Conservation (phyloP, 495 filamentous ascomycete genomes). For the Bacidia rubella region DNA sequence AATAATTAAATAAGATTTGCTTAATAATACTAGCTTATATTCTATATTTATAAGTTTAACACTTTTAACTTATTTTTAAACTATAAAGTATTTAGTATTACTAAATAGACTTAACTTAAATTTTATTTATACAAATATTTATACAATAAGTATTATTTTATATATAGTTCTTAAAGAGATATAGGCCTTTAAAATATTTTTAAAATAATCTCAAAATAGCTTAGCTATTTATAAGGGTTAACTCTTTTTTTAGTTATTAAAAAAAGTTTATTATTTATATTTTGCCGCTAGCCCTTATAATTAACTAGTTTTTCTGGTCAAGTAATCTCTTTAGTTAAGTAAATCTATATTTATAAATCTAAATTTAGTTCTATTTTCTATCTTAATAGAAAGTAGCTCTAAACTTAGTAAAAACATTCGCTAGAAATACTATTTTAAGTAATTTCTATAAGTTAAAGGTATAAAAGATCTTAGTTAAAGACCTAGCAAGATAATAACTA, state of each 20-base stretch:
- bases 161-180: slow-evolving; percentile 9
- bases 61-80: neutral
- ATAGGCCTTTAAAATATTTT: slow-evolving; percentile 8
- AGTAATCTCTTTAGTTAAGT: too few relatives aligned
- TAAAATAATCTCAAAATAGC: slow-evolving; percentile 10
- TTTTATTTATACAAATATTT: slow-evolving; percentile 9
- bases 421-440: too few relatives aligned
- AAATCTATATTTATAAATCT: too few relatives aligned
- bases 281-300: too few relatives aligned
- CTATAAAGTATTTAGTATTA: slow-evolving; percentile 9
- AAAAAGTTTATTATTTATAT: neutral
- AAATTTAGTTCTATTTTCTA: too few relatives aligned
- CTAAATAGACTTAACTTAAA: slow-evolving; percentile 10
- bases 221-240: neutral
- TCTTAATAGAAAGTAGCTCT: too few relatives aligned
- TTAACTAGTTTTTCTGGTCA: too few relatives aligned
- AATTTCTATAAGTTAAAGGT: neutral
- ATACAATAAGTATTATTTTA: slow-evolving; percentile 3
- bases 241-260: neutral
- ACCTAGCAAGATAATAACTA: neutral
- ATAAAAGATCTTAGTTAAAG: neutral
- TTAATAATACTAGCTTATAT: neutral
- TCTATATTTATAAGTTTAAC: neutral
- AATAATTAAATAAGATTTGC: neutral
- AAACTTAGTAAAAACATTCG: too few relatives aligned